Evolutionary conservation across 2,329 filamentous ascomycete species (phyloP).

Genomic region (Clarireedia homoeocarpa): DNA sequence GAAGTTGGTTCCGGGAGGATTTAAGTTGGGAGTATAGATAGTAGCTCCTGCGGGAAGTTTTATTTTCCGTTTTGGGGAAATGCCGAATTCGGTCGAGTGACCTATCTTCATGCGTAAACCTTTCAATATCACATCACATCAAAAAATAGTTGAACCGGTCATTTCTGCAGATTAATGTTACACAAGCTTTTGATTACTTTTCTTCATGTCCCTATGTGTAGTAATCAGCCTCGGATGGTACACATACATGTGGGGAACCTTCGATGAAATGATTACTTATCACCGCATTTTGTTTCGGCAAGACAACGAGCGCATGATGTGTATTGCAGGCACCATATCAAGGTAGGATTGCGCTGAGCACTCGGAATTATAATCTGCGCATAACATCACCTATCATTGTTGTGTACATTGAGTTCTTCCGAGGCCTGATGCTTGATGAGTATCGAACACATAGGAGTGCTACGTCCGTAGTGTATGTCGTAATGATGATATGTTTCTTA

Average conservation of each 20-base stretch:
- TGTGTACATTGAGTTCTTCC: no score
- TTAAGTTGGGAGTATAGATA: slow-evolving; percentile 5
- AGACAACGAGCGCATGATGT: no score
- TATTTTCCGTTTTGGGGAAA: neutral
- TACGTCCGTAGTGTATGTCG: no score
- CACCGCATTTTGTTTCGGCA: no score
- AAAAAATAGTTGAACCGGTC: neutral
- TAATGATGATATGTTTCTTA: no score
- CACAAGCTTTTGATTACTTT: neutral
- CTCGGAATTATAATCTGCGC: no score
- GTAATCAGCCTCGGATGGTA: slow-evolving; percentile 1
- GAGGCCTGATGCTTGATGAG: no score
- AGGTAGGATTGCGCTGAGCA: no score
- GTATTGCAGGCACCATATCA: no score
- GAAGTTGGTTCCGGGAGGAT: slow-evolving; percentile 14
- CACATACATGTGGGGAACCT: neutral
- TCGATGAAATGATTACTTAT: neutral
- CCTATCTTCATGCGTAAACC: neutral
- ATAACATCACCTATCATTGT: no score
- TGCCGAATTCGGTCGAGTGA: neutral
- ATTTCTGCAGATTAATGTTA: neutral
- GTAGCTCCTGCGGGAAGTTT: neutral
- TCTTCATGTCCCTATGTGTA: neutral
- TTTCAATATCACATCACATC: neutral
- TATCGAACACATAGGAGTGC: no score